A percentile compares a stretch with the other conserved stretches of the same genome.
phyloP scores from a whole-genome alignment of 768 basidiomycete species.

The Astraeus odoratus region DNA sequence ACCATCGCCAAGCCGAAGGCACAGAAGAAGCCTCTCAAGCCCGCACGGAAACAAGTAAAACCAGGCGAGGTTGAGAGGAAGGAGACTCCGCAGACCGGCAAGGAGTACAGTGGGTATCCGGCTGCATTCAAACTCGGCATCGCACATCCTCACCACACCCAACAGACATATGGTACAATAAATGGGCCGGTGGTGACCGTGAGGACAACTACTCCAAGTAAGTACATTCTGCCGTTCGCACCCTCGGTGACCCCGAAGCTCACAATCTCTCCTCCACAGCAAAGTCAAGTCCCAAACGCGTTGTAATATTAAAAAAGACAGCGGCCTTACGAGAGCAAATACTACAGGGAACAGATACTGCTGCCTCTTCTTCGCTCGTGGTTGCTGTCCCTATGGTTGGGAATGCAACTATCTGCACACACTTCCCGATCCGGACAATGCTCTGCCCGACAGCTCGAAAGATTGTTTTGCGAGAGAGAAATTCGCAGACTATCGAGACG shows the following conservation, averaged over 20 bases:
- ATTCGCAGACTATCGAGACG: conserved; percentile 94
- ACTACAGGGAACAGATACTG: conserved; percentile 87
- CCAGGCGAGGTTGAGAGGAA: conserved; percentile 85
- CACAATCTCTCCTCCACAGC: conserved; percentile 32
- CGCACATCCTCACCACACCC: conserved; percentile 7
- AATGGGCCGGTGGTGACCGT: conserved; percentile 99
- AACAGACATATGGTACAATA: conserved; percentile 96
- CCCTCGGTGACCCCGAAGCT: background rate
- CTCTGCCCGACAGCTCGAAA: conserved; percentile 84
- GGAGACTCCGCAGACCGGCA: conserved; percentile 86
- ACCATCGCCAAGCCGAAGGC: conserved; percentile 20
- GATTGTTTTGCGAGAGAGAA: conserved; percentile 98
- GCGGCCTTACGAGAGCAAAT: conserved; percentile 92
- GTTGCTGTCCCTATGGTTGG: conserved; percentile 97
- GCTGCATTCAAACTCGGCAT: background rate
- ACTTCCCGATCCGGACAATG: conserved; percentile 63
- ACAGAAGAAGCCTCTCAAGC: conserved; percentile 63
- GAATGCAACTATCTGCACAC: conserved; percentile 96
- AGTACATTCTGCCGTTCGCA: conserved; percentile 20
- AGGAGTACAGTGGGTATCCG: conserved; percentile 86
- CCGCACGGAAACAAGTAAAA: conserved; percentile 91
- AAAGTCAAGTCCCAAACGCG: conserved; percentile 93
- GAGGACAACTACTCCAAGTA: conserved; percentile 96
- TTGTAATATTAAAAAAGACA: conserved; percentile 82
- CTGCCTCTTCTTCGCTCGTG: conserved; percentile 93